Conservation (phyloP, 2,329 filamentous ascomycete genomes). For the Diaporthe vexans region DNA sequence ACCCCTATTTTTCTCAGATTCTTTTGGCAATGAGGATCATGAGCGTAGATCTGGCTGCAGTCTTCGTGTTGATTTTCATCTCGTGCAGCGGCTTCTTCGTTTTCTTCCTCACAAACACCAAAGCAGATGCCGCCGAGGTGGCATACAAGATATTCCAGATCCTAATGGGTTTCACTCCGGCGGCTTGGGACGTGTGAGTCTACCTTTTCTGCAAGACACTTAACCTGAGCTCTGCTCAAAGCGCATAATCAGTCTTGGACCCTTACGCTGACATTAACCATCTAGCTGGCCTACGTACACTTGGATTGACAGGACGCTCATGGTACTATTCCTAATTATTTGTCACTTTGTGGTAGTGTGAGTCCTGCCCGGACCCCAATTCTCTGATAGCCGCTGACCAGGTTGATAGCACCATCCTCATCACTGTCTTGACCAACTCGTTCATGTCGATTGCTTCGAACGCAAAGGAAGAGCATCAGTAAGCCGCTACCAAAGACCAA, state of each 20-base stretch:
- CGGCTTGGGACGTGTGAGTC: conserved; percentile 88
- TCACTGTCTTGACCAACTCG: conserved; percentile 95
- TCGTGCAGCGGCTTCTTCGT: conserved; percentile 96
- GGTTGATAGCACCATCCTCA: conserved; percentile 79
- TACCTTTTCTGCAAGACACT: background rate
- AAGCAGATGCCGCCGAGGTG: conserved; percentile 79
- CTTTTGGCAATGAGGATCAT: conserved; percentile 95
- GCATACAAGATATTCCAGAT: conserved; percentile 95
- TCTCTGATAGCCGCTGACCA: background rate
- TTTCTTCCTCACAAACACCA: conserved; percentile 85
- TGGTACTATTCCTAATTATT: conserved; percentile 90
- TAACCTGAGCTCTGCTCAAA: background rate
- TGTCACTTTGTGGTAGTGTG: conserved; percentile 93
- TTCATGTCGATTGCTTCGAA: conserved; percentile 97
- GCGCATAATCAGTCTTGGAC: background rate
- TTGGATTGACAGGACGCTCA: conserved; percentile 79
- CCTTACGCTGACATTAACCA: conserved; percentile 6
- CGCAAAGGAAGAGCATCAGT: conserved; percentile 89
- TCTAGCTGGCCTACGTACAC: conserved; percentile 80
- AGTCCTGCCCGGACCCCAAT: conserved; percentile 46
- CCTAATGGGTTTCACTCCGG: conserved; percentile 94
- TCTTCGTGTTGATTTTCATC: conserved; percentile 87
- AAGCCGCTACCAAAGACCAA: conserved; percentile 46
- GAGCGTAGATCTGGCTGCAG: conserved; percentile 88
- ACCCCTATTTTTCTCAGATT: conserved; percentile 95